Conservation (phyloP, 179 eudicot genomes). For the Gypsophila paniculata region DNA sequence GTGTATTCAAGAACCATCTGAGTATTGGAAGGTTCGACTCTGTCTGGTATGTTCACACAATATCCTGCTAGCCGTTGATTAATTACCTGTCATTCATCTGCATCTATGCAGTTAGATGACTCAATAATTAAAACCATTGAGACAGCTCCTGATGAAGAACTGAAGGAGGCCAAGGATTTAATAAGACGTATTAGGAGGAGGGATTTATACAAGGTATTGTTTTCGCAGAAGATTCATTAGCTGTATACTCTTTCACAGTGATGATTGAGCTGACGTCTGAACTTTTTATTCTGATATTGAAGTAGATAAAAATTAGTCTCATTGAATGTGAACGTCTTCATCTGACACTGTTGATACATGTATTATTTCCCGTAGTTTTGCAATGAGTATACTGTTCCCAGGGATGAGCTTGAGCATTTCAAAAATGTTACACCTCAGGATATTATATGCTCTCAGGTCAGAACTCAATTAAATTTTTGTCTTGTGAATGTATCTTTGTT, state of each 20-base stretch:
- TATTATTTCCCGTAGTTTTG: slow-evolving; percentile 50
- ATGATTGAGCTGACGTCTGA: background rate
- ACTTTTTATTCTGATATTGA: background rate
- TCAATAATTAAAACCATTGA: slow-evolving; percentile 69
- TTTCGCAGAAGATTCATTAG: background rate
- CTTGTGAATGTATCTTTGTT: background rate
- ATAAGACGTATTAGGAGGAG: slow-evolving; percentile 66
- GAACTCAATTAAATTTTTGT: background rate
- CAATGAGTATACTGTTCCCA: slow-evolving; percentile 76
- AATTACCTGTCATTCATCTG: background rate
- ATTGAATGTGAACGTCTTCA: background rate
- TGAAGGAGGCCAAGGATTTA: slow-evolving; percentile 61
- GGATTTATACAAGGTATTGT: slow-evolving; percentile 65
- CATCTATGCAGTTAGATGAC: slow-evolving; percentile 61
- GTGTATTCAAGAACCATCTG: slow-evolving; percentile 59
- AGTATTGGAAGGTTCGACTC: slow-evolving; percentile 66
- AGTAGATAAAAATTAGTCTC: background rate
- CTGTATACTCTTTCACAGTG: slow-evolving; percentile 8
- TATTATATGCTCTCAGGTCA: slow-evolving; percentile 79
- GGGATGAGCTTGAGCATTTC: slow-evolving; percentile 55
- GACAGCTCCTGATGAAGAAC: slow-evolving; percentile 57
- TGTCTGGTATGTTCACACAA: background rate
- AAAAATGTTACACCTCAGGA: slow-evolving; percentile 68
- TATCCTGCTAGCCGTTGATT: background rate
- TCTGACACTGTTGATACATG: background rate